Conservation (phyloP, 345 rosid species). For the Boechera stricta region DNA sequence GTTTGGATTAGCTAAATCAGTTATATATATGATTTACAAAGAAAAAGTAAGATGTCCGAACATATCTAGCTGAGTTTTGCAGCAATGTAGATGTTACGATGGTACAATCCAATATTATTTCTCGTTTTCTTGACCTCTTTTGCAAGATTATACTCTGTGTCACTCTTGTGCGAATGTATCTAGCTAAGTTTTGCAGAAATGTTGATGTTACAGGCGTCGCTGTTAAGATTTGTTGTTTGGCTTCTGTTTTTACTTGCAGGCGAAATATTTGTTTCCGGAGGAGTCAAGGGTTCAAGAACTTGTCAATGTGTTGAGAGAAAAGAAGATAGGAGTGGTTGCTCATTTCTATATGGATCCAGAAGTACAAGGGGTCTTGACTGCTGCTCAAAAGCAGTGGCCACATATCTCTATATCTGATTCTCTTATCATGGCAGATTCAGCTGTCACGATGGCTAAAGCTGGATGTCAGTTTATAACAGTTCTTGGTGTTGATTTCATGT, state of each 20-base stretch:
- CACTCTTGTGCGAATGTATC: not conserved
- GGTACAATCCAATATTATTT: not conserved
- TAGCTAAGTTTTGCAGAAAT: not conserved
- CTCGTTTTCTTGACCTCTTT: not conserved
- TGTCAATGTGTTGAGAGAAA: slow-evolving; percentile 72
- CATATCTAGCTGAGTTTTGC: slow-evolving; percentile 5
- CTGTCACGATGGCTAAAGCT: slow-evolving; percentile 90
- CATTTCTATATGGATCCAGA: slow-evolving; percentile 99
- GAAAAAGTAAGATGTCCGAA: not conserved
- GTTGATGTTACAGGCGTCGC: not conserved
- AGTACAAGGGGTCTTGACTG: slow-evolving; percentile 95
- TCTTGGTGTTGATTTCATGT: slow-evolving; percentile 98
- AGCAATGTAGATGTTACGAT: slow-evolving; percentile 11
- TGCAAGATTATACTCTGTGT: not conserved
- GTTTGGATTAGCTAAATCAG: not conserved
- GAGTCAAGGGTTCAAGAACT: slow-evolving; percentile 72
- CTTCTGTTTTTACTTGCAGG: slow-evolving; percentile 53
- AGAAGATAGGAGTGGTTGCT: slow-evolving; percentile 90
- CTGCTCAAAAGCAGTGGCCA: slow-evolving; percentile 93
- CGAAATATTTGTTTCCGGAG: slow-evolving; percentile 75
- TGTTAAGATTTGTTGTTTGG: slow-evolving; percentile 21
- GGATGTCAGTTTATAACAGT: slow-evolving; percentile 91
- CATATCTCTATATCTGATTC: slow-evolving; percentile 94
- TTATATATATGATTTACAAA: not conserved
- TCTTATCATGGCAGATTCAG: slow-evolving; percentile 94